Evolutionary conservation across 345 rosid genomes (phyloP), one percentile per base, ranked within the genome.

Genomic region (Corymbia maculata): DNA sequence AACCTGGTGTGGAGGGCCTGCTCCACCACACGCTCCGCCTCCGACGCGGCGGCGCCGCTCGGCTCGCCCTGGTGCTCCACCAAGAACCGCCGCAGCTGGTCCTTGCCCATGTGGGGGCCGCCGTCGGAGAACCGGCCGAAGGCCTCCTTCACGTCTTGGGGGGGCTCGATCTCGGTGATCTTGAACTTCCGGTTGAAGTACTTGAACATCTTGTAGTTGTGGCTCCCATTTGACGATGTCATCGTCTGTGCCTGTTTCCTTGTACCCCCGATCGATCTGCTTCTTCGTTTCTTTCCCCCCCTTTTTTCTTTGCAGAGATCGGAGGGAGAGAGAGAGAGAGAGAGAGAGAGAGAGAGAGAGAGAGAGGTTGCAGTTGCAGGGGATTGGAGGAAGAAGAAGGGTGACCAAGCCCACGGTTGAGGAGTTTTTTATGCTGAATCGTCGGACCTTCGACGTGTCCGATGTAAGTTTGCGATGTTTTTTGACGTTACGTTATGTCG

Each of bases 101-200:
- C 94, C 17, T 93, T 90, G 14, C 92, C 88, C 91, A 98, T 94
- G 59, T 90, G 86, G 15, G 82, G 12, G 7, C 92, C 94, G 16
- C 94, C 95, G 5, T 90, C 91, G 51, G 96, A 91, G 94, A 90
- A 95, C 42, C 64, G 86, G 32, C 52, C 51, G 86, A 97, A 98
- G 9, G 90, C 92, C 26, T 89, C 91, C 66, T 89, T 93, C 86
- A 98, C 95, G 88, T 97, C 99, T 21, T 91, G 88, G n/a, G 99
- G 98, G 0, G 97, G 97, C 91, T 95, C 94, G 36, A 94, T 93
- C 90, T 93, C 97, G 30, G 92, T 93, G 93, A 94, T 92, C 89
- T 91, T 95, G 96, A 96, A 95, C 91, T 95, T 94, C 79, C 99
- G 91, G 88, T 93, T 93, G 92, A 95, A 98, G 91, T 94, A 93